Base-by-base conservation (phyloP, 2,329 filamentous ascomycete species). In the Chaetomiaceae sp. region DNA sequence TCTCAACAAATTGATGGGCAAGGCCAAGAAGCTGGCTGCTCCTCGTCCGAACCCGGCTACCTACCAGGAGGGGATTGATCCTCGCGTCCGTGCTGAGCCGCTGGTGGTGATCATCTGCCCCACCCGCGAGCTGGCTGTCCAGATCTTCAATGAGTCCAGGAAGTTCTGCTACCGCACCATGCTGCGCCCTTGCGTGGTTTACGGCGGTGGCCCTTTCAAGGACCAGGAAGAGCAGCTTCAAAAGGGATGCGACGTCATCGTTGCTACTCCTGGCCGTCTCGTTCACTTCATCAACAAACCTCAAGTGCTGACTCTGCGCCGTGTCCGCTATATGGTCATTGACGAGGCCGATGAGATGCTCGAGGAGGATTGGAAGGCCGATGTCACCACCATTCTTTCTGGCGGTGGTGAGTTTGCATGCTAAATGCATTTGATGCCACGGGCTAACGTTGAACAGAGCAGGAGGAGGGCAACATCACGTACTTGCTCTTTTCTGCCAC, bases 291-390 rank as follows among this genome's bases (percentile, higher is more conserved):
- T 97, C 73, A 74, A 84, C 36, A 82, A 85, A 29, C 81, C 84
- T 0, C 69, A 84, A 14, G 65, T 87, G 13, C 72, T 96, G 1
- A 87, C 85, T 0, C 75, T 96, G 47, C 77, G 78, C 20, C 88
- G 92, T 36, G 78, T 96, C 56, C 86, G 85, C 71, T 94, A 85
- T 71, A 82, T 82, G 59, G 81, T 97, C 59, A 85, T 99, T 57
- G 94, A 97, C 55, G 94, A 99, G 67, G 94, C 94, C 0, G 94
- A 99, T 65, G 92, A 99, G 73, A 85, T 99, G 77, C 79, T 99
- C 0, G 77, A 86, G 0, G 66, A 75, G 1, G 88, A 91, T 63
- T 97, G 94, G 89, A 79, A 86, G 34, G 77, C 83, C 0, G 84
- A 91, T 4, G 78, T 97, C 55, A 77, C 78, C 38, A 83, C 82